Evolutionary conservation across 2,329 filamentous ascomycete species (phyloP).

Genomic region (Talaromyces sp.): DNA sequence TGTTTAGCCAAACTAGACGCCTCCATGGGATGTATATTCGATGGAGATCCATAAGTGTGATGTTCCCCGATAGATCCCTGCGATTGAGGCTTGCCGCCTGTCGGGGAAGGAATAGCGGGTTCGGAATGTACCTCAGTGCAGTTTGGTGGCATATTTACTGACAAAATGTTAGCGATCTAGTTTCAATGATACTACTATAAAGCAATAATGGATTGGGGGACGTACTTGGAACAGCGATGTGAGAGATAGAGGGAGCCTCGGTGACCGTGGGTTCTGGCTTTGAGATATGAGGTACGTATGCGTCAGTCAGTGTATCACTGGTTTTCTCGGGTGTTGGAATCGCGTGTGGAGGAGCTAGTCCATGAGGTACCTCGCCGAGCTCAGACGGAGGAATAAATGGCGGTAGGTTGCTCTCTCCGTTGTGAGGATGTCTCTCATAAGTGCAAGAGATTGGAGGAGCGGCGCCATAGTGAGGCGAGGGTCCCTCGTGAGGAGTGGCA

Average conservation of each 20-base stretch:
- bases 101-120: background rate
- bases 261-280: background rate
- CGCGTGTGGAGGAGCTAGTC: background rate
- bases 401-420: background rate
- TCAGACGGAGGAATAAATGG: background rate
- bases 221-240: background rate
- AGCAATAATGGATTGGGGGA: background rate
- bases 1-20: background rate
- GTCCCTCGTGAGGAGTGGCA: background rate
- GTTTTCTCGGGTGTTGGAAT: too few relatives aligned
- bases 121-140: background rate
- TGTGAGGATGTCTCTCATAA: background rate
- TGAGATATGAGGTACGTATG: background rate
- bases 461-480: background rate
- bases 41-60: background rate
- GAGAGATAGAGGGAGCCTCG: background rate
- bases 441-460: background rate
- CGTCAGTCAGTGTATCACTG: background rate
- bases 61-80: background rate
- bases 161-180: background rate
- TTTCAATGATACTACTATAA: background rate
- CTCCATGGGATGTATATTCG: background rate
- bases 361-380: background rate
- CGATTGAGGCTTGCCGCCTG: background rate
- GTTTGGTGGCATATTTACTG: background rate